Conservation (phyloP, 306 rosid species). For the Datisca glomerata region DNA sequence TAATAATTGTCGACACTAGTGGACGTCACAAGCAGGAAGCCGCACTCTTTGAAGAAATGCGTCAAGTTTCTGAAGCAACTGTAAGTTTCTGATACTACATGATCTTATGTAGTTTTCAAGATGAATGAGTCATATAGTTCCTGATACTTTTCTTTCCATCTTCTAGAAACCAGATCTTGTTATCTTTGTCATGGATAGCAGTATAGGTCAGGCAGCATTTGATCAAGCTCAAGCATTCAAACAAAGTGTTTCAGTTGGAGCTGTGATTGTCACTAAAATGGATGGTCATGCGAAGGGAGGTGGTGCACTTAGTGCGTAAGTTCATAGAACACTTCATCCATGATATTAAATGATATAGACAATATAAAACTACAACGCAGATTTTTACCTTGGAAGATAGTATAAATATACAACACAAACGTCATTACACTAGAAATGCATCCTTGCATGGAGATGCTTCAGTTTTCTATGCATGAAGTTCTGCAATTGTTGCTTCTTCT, state of each 20-base stretch:
- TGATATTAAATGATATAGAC: too few species aligned
- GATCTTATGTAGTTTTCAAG: slow-evolving; percentile 1
- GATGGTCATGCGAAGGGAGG: slow-evolving; percentile 92
- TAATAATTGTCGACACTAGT: slow-evolving; percentile 78
- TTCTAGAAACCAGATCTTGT: slow-evolving; percentile 81
- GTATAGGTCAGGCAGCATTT: slow-evolving; percentile 89
- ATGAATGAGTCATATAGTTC: slow-evolving; percentile 2
- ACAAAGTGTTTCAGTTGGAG: slow-evolving; percentile 79
- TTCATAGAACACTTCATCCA: too few species aligned
- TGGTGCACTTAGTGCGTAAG: slow-evolving; percentile 85
- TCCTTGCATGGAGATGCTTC: background rate
- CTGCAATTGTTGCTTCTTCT: too few species aligned
- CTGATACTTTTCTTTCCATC: slow-evolving; percentile 19
- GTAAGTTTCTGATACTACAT: slow-evolving; percentile 29
- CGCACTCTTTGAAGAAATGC: slow-evolving; percentile 91
- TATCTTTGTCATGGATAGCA: slow-evolving; percentile 83
- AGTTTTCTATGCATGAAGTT: too few species aligned
- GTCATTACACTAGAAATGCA: too few species aligned
- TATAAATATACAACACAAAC: background rate
- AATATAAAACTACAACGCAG: too few species aligned
- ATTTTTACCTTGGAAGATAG: background rate
- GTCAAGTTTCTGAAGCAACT: slow-evolving; percentile 87
- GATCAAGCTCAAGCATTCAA: slow-evolving; percentile 82
- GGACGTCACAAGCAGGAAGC: slow-evolving; percentile 87
- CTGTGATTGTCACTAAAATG: slow-evolving; percentile 74